Base-by-base conservation (phyloP, 2,329 filamentous ascomycete species). In the Cladosporium sphaerospermum region DNA sequence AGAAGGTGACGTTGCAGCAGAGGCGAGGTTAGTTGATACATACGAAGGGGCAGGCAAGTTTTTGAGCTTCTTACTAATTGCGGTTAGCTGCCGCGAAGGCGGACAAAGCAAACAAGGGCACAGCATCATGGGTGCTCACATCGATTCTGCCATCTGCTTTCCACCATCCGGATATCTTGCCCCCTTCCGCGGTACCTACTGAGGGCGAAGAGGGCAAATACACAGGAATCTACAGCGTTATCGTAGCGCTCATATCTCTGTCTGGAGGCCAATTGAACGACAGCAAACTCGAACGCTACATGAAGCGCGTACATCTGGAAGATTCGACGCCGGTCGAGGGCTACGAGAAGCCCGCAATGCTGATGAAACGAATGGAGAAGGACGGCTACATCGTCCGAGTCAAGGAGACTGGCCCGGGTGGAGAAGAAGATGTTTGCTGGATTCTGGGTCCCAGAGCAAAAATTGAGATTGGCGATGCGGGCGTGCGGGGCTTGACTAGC, bases 401-500 rank as follows among this genome's bases (percentile, higher is more conserved):
- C 46, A 79, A 84, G 16, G 90, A 96, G 61, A 80, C 71, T 61
- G 83, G 82, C 1, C 58, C 60, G 1, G 40, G 46, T n/a, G 88
- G 87, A 23, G 88, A 95, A 36, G 84, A 92, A 57, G 77, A 81
- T 2, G 77, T 89, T 7, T 90, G 88, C 45, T 99, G 89, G 79
- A 81, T 87, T 53, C 81, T 96, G 11, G 93, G 93, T 2, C 86
- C 89, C 5, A 80, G 93, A 18, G 92, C 88, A 5, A 93, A 87
- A 70, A 78, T 91, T 7, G 93, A 97, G 69, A 81, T 97, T 34
- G 88, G 87, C 0, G 76, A 84, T n/a, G 78, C 83, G 46, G 88
- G 87, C 0, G 86, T 93, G 10, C 81, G 83, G 14, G 83, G 82
- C 0, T 71, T 96, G 57, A 82, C 90, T 3, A 73, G 73, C 56